Evolutionary conservation across 371 early-diverging fungal genomes (phyloP), one percentile per base, ranked within the genome.

Genomic region (Rhizopus microsporus): DNA sequence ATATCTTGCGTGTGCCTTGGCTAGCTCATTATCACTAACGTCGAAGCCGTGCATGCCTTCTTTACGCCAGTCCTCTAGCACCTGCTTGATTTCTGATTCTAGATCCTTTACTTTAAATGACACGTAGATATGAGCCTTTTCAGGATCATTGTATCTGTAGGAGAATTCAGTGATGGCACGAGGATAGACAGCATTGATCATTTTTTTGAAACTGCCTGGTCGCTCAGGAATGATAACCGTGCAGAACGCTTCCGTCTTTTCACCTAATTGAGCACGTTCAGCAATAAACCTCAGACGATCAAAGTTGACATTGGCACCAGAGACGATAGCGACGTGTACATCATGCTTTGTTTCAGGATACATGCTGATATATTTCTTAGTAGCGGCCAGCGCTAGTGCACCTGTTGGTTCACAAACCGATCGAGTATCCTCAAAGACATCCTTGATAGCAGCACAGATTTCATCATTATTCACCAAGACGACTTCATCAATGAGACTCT

Each of bases 291-390:
- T 84, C 15, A 98, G 78, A 4, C 96, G 88, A 68, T 95, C 94
- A 84, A 97, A 98, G 77, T 97, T 94, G 88, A 97, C 96, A 76
- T 98, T 98, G 50, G 98, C 98, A 13, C 98, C 98, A 9, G 89
- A 88, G 39, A 90, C 77, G 55, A 96, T 84, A 8, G 92, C 88
- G 4, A 96, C 83, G 54, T 90, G 88, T 6, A 83, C 77, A 5
- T 82, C 70, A 8, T 73, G 70, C 48, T 73, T 67, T 8, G 68
- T 56, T 44, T 74, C 71, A 1, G 80, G 80, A 29, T 77, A 59
- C 0, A 57, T n/a, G 13, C 60, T 47, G 50, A 88, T 60, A 62
- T 90, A 97, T 56, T 91, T 90, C 65, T 96, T 97, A 54, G 83
- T 75, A 4, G 95, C 98, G 0, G 98, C 98, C 0, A 92, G 71